phyloP scores from a whole-genome alignment of 179 eudicot genomes.

The Heliamphora pulchella region DNA sequence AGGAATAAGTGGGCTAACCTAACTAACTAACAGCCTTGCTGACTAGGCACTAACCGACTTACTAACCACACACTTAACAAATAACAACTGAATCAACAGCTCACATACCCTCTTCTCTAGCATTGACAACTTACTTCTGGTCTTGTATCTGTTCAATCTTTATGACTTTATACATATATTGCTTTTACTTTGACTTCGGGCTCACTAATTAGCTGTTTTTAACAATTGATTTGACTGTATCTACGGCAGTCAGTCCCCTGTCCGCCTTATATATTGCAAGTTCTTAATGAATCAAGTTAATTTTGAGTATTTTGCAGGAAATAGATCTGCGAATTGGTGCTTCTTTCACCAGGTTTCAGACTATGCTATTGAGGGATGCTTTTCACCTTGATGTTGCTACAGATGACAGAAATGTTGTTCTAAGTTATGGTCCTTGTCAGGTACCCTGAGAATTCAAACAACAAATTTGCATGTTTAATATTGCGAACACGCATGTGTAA shows the following conservation, averaged over 20 bases:
- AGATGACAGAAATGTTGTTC: conserved; percentile 56
- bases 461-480: background rate
- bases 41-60: too few relatives aligned
- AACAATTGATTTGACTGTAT: conserved; percentile 1
- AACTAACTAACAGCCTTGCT: too few relatives aligned
- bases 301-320: conserved; percentile 51
- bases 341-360: conserved; percentile 96
- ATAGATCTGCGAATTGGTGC: conserved; percentile 97
- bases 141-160: background rate
- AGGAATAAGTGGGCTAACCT: too few relatives aligned
- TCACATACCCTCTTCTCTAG: too few relatives aligned
- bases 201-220: background rate
- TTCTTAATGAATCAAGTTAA: conserved; percentile 14
- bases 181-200: background rate
- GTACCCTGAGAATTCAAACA: conserved; percentile 27
- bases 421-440: conserved; percentile 99
- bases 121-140: background rate
- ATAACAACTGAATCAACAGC: too few relatives aligned
- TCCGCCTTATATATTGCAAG: background rate
- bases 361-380: conserved; percentile 90
- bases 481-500: background rate
- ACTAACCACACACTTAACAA: too few relatives aligned
- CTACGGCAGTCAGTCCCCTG: background rate
- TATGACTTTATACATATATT: background rate
- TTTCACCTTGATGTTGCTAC: conserved; percentile 56